Evolutionary conservation across 768 basidiomycete genomes (phyloP), one percentile per base, ranked within the genome.

Genomic region (Epithele typhae): DNA sequence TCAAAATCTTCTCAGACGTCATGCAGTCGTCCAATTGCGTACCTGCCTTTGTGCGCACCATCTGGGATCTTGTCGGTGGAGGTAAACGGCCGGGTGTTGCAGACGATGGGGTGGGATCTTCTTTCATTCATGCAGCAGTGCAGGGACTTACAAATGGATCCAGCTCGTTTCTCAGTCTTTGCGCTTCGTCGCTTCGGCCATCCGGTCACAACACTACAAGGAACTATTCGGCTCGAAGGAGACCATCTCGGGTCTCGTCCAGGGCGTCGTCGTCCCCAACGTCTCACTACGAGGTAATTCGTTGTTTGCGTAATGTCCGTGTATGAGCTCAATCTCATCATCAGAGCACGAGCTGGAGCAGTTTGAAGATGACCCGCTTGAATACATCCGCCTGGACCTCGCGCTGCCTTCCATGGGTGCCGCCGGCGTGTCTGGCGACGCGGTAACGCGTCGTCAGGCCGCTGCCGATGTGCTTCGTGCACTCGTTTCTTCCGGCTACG

Each of bases 341-440:
- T 25, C 47, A 79, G 84, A 87, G 32, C 87, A 92, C 55, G 94
- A 97, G 46, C 76, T 90, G 40, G 96, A 99, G 58, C 84, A 92
- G 64, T 98, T 99, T 59, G 93, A 96, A 66, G 96, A 98, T 51
- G 94, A 96, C 55, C 94, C 96, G 0, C 77, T 95, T 32, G 95
- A 98, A 61, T 98, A 87, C 62, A 89, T 97, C 56, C 84, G 92
- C 18, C 75, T 90, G 34, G 92, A 95, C 58, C 72, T 95, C 22
- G 76, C 92, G 12, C 69, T 78, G 57, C 75, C 73, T 45, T 82
- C 86, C 46, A 64, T 73, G 27, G 57, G 57, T 35, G 60, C 59
- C 2, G 67, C 64, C 34, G 68, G 66, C 59, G 53, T 78, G 50
- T 48, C 78, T 22, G 68, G 78, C 45, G 94, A 94, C 57, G 77